A percentile compares a stretch with the other conserved stretches of the same genome.
These are phyloP conservation scores for Stemphylium vesicarium DNA, from an alignment of 2,329 filamentous ascomycete genomes.

Conservation along the genomic window DNA sequence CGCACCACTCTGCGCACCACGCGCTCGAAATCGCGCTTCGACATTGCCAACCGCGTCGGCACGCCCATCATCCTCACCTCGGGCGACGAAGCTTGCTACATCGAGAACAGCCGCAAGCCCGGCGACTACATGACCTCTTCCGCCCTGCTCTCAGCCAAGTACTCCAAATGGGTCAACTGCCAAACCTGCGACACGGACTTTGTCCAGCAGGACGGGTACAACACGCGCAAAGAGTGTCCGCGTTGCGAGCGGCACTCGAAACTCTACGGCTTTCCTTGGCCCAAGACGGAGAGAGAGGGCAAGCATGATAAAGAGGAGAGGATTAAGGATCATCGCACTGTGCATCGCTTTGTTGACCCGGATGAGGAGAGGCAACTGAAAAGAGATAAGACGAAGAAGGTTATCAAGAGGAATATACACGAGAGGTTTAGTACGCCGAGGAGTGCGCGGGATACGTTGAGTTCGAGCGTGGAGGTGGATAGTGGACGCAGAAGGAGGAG, in stretches of 20 bases:
- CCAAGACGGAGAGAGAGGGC: constrained; percentile 86
- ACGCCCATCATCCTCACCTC: constrained; percentile 36
- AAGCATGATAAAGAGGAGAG: constrained; percentile 71
- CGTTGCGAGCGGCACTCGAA: constrained; percentile 95
- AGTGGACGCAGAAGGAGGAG: constrained; percentile 31
- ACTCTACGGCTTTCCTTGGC: constrained; percentile 93
- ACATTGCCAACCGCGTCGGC: constrained; percentile 32
- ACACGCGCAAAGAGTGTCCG: constrained; percentile 81
- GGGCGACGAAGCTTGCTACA: constrained; percentile 28
- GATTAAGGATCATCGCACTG: constrained; percentile 81
- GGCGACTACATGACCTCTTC: constrained; percentile 78
- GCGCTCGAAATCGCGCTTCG: constrained; percentile 44
- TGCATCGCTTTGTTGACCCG: constrained; percentile 82
- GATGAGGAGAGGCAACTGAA: constrained; percentile 62
- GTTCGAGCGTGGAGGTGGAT: constrained; percentile 31
- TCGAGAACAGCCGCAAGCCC: constrained; percentile 45
- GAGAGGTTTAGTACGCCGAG: constrained; percentile 38
- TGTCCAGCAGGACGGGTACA: constrained; percentile 87
- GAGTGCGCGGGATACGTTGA: constrained; percentile 35
- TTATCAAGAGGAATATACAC: constrained; percentile 29
- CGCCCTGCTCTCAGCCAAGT: constrained; percentile 74
- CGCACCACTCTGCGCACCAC: constrained; percentile 39
- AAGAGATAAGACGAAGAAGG: constrained; percentile 37
- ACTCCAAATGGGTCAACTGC: constrained; percentile 87
- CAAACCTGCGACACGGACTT: constrained; percentile 82